Conservation (phyloP, 2,329 filamentous ascomycete genomes). For the Colletotrichum ledebouriae region DNA sequence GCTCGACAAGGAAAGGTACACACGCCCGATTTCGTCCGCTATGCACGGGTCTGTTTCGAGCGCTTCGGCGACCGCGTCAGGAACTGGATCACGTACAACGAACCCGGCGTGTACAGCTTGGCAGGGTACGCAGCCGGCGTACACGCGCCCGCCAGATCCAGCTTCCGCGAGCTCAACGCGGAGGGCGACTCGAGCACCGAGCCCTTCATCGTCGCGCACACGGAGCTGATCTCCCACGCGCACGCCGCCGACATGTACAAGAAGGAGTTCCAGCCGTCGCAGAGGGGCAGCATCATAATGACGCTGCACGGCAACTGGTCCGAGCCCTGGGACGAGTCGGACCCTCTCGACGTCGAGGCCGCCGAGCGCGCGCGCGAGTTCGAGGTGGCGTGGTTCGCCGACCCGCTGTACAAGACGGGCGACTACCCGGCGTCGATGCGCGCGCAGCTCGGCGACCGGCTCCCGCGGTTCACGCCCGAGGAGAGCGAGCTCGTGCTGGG, state of each 20-base stretch:
- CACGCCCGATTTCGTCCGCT: constrained; percentile 70
- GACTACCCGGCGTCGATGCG: constrained; percentile 58
- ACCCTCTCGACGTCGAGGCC: constrained; percentile 53
- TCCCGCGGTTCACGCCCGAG: constrained; percentile 55
- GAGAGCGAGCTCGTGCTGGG: constrained; percentile 55
- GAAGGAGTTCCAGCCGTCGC: constrained; percentile 53
- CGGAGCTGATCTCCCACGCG: constrained; percentile 55
- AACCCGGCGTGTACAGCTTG: constrained; percentile 51
- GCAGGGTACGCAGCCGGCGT: constrained; percentile 53
- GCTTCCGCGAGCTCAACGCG: constrained; percentile 49
- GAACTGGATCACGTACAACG: constrained; percentile 65
- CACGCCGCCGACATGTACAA: constrained; percentile 55
- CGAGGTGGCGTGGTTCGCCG: constrained; percentile 58
- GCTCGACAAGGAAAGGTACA: constrained; percentile 73
- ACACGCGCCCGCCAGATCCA: constrained; percentile 50
- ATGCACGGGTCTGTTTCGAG: constrained; percentile 70
- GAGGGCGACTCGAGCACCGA: constrained; percentile 52
- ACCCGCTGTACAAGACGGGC: constrained; percentile 54
- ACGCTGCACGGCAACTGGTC: constrained; percentile 59
- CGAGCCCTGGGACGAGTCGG: constrained; percentile 54
- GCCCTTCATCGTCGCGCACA: constrained; percentile 56
- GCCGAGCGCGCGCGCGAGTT: constrained; percentile 57
- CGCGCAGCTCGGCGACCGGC: constrained; percentile 53
- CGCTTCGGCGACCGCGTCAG: constrained; percentile 70
- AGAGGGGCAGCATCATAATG: constrained; percentile 56